Evolutionary conservation across 192 early-diverging fungal genomes (phyloP), one percentile per base, ranked within the genome.

Genomic region (Polychytrium aggregatum): DNA sequence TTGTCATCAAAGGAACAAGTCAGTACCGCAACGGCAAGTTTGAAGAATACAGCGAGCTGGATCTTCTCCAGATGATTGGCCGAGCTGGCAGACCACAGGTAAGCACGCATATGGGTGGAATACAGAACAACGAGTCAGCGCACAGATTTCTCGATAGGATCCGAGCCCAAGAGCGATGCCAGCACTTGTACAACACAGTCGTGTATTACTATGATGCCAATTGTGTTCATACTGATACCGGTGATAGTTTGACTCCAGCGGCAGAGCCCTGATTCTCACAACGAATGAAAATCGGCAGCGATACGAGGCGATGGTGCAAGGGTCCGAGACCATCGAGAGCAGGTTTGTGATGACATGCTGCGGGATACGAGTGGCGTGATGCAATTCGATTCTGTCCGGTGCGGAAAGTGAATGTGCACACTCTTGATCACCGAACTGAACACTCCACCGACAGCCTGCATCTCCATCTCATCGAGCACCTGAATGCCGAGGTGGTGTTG

Each of bases 1-100:
- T 84, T 8, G 71, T 87, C 26, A 63, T 87, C 37, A 87, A 87
- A 52, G 77, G 76, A 13, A 84, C 82, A 0, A 44, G 42, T 52
- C 67, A 59, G 20, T 62, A 60, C n/a, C 53, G 64, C 21, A 60
- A 43, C 30, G 60, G 57, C 11, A 67, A 64, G 25, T 59, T 60
- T 36, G 37, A 25, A 0, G 72, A 77, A 48, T 81, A 82, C 55
- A 65, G 69, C 3, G 63, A 75, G 20, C 42, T 81, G 3, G 83
- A 88, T 31, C 49, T 85, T 20, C 49, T 80, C 52, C 85, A 88
- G 62, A 84, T 86, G 73, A 70, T 88, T 30, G 85, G 85, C 7
- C 62, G 85, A 3, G 85, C 82, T 4, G 82, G 82, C 9, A 51
- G 85, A 20, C 82, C 84, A 0, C 76, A 84, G 64, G 57, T 62